Conservation (phyloP, 129 eudicot genomes). For the Solidago caesia region DNA sequence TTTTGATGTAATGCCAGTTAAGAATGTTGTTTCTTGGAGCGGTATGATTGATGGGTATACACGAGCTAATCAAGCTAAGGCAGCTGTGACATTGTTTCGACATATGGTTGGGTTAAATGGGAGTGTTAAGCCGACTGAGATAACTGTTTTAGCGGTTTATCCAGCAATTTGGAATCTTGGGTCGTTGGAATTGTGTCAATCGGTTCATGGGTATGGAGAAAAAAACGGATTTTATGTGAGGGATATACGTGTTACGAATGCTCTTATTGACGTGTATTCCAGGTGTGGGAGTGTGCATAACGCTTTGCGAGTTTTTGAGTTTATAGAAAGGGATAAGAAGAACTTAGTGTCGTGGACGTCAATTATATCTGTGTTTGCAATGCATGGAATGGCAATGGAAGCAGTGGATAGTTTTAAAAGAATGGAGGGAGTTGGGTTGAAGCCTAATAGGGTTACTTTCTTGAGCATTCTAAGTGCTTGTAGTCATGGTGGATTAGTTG, state of each 20-base stretch:
- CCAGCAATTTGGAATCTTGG: slow-evolving; percentile 45
- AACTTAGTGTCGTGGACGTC: slow-evolving; percentile 61
- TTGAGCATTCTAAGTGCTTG: slow-evolving; percentile 58
- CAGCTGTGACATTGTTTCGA: slow-evolving; percentile 35
- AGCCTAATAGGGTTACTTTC: slow-evolving; percentile 53
- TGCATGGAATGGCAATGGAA: slow-evolving; percentile 49
- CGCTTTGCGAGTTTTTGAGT: slow-evolving; percentile 43
- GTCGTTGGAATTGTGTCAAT: slow-evolving; percentile 43
- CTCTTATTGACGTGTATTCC: slow-evolving; percentile 59
- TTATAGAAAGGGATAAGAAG: slow-evolving; percentile 24
- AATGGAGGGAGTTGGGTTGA: slow-evolving; percentile 53
- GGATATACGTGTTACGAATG: slow-evolving; percentile 36
- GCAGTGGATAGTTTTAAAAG: slow-evolving; percentile 42
- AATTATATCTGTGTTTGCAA: slow-evolving; percentile 51
- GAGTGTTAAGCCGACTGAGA: slow-evolving; percentile 34
- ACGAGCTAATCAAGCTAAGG: slow-evolving; percentile 31
- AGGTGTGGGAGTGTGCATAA: slow-evolving; percentile 47
- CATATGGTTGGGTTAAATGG: slow-evolving; percentile 23
- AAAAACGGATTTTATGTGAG: slow-evolving; percentile 34
- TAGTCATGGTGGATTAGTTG: slow-evolving; percentile 68
- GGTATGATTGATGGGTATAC: slow-evolving; percentile 54
- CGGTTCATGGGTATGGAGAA: slow-evolving; percentile 42
- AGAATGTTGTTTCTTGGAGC: slow-evolving; percentile 51
- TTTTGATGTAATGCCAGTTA: slow-evolving; percentile 38
- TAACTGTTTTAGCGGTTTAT: slow-evolving; percentile 41